Evolutionary conservation across 2,329 filamentous ascomycete genomes (phyloP), one percentile per base, ranked within the genome.

Genomic region (Aspergillus carbonarius): DNA sequence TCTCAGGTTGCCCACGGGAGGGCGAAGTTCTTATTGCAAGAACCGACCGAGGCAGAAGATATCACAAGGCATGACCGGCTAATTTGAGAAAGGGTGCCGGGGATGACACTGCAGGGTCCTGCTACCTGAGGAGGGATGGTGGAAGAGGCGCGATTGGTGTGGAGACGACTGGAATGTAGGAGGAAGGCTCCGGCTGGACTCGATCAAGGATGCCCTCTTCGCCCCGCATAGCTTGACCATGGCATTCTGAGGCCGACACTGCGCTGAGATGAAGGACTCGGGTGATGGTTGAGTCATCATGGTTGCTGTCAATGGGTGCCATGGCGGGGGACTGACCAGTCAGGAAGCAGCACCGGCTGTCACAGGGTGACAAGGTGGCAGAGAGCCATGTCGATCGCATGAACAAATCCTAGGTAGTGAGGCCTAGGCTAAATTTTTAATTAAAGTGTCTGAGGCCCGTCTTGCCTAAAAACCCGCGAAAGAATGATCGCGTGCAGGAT

Each of bases 21-120:
- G 25, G 17, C 18, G 39, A 37, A 10, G 18, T 62, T 55, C 54
- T 60, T 63, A 65, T 58, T 55, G 34, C 30, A 27, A 27, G 40
- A 48, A 50, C 48, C 42, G 23, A 49, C 54, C 58, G 44, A 58
- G 60, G 58, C 32, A 51, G 25, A 25, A 32, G 39, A 32, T 60
- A 47, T 37, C 54, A 52, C 40, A 17, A 48, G 54, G 46, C 55
- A 65, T 54, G 50, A 51, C 42, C 55, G 58, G 57, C 25, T 32
- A 50, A 44, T 42, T 51, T 25, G 48, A 12, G 25, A 27, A 44
- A 54, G 18, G 25, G 44, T 42, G 30, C 35, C 46, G 55, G 27
- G 25, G 40, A 48, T 34, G 42, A 39, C 40, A 40, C 40, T 32
- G 40, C 51, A 57, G 54, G 48, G 46, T 42, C 42, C 46, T 37